Conservation (phyloP, 2,329 filamentous ascomycete genomes). For the Talaromyces sp. region DNA sequence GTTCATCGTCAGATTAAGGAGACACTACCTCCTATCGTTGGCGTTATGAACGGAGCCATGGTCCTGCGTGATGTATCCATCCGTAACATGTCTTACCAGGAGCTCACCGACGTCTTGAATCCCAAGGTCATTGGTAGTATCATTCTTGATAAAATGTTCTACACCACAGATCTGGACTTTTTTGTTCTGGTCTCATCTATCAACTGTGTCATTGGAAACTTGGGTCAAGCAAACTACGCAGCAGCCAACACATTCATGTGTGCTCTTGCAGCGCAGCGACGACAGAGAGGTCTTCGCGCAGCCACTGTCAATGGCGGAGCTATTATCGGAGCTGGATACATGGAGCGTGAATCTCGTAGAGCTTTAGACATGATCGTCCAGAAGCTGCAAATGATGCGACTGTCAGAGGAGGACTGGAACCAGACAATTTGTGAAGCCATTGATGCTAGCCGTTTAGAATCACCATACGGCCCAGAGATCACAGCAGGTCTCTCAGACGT, state of each 20-base stretch:
- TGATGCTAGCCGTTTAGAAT: background rate
- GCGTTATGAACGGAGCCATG: conserved; percentile 39
- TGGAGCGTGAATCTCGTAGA: conserved; percentile 7
- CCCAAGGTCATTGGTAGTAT: conserved; percentile 41
- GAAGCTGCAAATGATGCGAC: background rate
- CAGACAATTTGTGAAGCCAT: background rate
- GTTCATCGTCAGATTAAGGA: conserved; percentile 23
- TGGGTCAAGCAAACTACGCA: conserved; percentile 39
- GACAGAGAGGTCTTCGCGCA: conserved; percentile 15
- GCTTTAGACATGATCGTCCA: background rate
- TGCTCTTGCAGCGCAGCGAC: conserved; percentile 17
- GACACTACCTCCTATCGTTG: conserved; percentile 30
- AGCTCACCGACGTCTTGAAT: conserved; percentile 27
- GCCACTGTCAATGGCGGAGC: conserved; percentile 28
- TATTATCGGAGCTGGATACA: conserved; percentile 29
- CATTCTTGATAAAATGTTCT: conserved; percentile 24
- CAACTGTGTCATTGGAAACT: conserved; percentile 24
- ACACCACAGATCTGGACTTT: conserved; percentile 32
- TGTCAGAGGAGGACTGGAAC: background rate
- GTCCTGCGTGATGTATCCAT: conserved; percentile 36
- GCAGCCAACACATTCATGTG: conserved; percentile 25
- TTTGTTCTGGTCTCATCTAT: conserved; percentile 37
- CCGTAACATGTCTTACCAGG: conserved; percentile 29
- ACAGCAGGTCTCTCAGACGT: background rate
- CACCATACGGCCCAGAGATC: background rate